These are phyloP conservation scores for Sonneratia caseolaris DNA, from an alignment of 345 rosid genomes.

Conservation along the genomic window DNA sequence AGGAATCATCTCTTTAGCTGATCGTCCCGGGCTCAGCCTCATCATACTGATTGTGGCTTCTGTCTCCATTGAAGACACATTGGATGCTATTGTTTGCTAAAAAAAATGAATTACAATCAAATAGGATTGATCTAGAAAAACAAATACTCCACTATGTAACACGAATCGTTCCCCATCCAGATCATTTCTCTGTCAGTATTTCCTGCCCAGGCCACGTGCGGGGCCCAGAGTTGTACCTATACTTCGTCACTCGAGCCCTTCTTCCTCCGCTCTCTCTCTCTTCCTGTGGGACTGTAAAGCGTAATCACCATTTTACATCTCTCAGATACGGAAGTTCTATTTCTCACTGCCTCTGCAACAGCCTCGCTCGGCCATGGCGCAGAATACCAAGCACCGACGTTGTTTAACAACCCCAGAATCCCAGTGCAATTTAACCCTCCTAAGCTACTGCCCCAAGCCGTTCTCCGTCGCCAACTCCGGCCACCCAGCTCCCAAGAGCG, in stretches of 20 bases:
- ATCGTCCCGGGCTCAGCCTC: too few species aligned
- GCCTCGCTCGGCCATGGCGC: conserved; percentile 22
- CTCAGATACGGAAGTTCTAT: neutral
- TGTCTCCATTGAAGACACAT: neutral
- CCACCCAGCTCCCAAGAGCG: conserved; percentile 13
- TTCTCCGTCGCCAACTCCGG: neutral
- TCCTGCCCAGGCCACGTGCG: too few species aligned
- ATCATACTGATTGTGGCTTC: too few species aligned
- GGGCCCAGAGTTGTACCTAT: too few species aligned
- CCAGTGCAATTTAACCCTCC: conserved; percentile 6
- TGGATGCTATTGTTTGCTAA: too few species aligned
- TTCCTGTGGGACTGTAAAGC: neutral
- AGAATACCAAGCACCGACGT: conserved; percentile 25
- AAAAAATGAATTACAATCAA: too few species aligned
- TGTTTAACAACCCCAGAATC: conserved; percentile 20
- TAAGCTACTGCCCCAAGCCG: conserved; percentile 10
- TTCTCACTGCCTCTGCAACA: neutral
- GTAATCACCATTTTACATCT: neutral
- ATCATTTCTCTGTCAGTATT: too few species aligned
- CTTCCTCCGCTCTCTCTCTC: neutral
- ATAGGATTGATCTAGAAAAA: too few species aligned
- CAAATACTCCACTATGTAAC: too few species aligned
- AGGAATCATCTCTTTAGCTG: too few species aligned
- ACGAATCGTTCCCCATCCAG: too few species aligned
- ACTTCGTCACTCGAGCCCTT: too few species aligned